A percentile compares a stretch with the other conserved stretches of the same genome.
phyloP scores from a whole-genome alignment of 179 eudicot genomes.

The Nepenthes alata region DNA sequence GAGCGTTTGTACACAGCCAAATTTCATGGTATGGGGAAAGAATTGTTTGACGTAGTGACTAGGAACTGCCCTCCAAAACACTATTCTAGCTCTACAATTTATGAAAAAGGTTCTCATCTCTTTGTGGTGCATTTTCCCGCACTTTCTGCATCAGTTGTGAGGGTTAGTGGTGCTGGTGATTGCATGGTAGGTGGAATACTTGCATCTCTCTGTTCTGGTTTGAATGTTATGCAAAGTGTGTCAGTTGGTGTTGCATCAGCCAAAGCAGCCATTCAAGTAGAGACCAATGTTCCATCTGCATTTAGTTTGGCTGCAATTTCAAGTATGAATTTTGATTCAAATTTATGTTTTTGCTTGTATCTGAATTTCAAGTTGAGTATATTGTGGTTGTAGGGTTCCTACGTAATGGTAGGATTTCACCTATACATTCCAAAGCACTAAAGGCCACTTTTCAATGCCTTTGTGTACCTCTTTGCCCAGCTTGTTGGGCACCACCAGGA shows the following conservation, averaged over 20 bases:
- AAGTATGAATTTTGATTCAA: conserved; percentile 27
- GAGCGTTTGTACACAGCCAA: conserved; percentile 11
- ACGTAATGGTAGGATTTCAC: too few relatives aligned
- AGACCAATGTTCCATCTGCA: conserved; percentile 52
- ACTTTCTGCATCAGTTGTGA: conserved; percentile 52
- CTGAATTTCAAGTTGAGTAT: background rate
- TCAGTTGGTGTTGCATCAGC: conserved; percentile 93
- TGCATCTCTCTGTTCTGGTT: conserved; percentile 68
- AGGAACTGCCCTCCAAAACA: conserved; percentile 36
- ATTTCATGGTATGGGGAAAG: conserved; percentile 15
- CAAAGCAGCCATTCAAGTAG: conserved; percentile 59
- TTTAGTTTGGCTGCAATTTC: conserved; percentile 42
- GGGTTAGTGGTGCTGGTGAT: conserved; percentile 94
- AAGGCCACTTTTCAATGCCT: too few relatives aligned
- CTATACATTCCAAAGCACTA: too few relatives aligned
- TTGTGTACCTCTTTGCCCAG: background rate
- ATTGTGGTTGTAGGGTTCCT: too few relatives aligned
- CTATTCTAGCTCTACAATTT: conserved; percentile 14
- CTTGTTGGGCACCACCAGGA: too few relatives aligned
- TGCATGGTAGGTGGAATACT: conserved; percentile 83
- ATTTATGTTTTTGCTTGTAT: background rate
- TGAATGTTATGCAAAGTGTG: conserved; percentile 70
- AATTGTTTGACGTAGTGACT: conserved; percentile 34
- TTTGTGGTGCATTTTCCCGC: conserved; percentile 74
- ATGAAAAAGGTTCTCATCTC: conserved; percentile 25